Conservation (phyloP, 2,329 filamentous ascomycete genomes). For the Diplodia corticola region DNA sequence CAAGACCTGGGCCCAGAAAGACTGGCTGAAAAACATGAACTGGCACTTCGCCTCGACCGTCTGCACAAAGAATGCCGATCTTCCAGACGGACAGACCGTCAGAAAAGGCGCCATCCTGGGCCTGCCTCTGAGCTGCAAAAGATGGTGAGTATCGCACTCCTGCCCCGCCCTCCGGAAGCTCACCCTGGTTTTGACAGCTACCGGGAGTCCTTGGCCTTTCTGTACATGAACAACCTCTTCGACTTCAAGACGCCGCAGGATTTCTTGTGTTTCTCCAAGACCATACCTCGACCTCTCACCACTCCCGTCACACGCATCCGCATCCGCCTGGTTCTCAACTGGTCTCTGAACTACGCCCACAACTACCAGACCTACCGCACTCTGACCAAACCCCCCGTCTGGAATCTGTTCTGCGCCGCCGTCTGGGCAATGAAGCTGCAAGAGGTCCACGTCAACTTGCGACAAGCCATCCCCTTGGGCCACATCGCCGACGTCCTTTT, state of each 20-base stretch:
- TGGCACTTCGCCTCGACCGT: constrained; percentile 1
- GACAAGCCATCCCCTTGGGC: neutral
- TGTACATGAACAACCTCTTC: constrained; percentile 24
- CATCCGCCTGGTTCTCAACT: neutral
- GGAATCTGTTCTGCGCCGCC: neutral
- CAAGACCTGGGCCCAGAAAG: constrained; percentile 1
- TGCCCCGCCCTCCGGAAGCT: neutral
- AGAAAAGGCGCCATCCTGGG: neutral
- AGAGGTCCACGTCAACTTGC: neutral
- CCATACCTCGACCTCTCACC: neutral
- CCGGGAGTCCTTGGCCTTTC: constrained; percentile 7
- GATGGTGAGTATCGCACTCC: neutral
- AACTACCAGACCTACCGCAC: neutral
- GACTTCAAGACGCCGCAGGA: constrained; percentile 21
- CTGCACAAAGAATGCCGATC: neutral
- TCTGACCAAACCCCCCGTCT: neutral
- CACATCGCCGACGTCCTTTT: neutral
- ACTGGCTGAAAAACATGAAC: neutral
- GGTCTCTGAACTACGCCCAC: neutral
- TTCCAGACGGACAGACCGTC: neutral
- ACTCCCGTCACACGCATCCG: neutral
- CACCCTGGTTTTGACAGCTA: constrained; percentile 3
- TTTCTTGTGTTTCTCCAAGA: neutral
- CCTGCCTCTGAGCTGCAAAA: neutral
- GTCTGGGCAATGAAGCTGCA: neutral